phyloP scores from a whole-genome alignment of 352 stramenopile genomes.

The Globisporangium viniferum region DNA sequence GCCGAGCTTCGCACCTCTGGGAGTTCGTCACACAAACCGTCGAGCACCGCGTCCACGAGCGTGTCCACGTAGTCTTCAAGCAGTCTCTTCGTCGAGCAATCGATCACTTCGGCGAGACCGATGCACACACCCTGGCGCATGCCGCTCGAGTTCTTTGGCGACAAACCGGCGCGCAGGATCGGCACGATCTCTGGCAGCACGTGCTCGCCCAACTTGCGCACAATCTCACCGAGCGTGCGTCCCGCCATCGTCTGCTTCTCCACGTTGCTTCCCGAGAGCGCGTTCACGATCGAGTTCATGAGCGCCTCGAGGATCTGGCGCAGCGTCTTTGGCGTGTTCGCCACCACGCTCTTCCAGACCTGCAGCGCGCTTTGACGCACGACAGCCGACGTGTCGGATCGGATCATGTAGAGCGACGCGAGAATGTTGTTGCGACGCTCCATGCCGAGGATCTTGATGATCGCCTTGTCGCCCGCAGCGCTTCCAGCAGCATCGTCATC shows the following conservation, averaged over 20 bases:
- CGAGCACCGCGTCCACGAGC: conserved; percentile 96
- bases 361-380: conserved; percentile 97
- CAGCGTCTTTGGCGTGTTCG: conserved; percentile 96
- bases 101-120: conserved; percentile 97
- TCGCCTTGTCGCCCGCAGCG: conserved; percentile 78
- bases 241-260: conserved; percentile 90
- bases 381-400: conserved; percentile 94
- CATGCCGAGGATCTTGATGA: conserved; percentile 92
- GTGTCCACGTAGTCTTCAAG: conserved; percentile 97
- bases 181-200: conserved; percentile 98
- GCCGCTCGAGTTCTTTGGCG: conserved; percentile 51
- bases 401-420: conserved; percentile 97
- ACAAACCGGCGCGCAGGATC: conserved; percentile 94
- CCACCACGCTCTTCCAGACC: conserved; percentile 99
- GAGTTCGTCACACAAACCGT: conserved; percentile 96
- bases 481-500: conserved; percentile 83
- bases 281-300: conserved; percentile 95
- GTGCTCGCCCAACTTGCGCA: conserved; percentile 98
- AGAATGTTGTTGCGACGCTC: conserved; percentile 95
- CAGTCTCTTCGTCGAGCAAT: conserved; percentile 94
- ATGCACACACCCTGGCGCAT: conserved; percentile 96
- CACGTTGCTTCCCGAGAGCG: conserved; percentile 88
- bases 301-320: conserved; percentile 97
- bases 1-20: conserved; percentile 89
- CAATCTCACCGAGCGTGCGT: conserved; percentile 97